These are phyloP conservation scores for Alternaria sp. DNA, from an alignment of 2,329 filamentous ascomycete genomes.

Conservation along the genomic window DNA sequence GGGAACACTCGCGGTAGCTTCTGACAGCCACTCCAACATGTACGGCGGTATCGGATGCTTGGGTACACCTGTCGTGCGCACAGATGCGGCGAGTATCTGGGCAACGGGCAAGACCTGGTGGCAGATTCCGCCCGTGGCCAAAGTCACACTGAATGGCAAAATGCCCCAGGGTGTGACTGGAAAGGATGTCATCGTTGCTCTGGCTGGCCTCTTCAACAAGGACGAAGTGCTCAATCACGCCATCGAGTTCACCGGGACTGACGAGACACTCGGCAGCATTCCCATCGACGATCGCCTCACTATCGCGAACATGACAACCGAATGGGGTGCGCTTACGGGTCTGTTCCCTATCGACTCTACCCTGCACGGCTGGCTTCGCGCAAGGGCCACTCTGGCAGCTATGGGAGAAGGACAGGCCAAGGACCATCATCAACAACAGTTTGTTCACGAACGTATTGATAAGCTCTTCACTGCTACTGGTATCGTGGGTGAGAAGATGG, in stretches of 20 bases:
- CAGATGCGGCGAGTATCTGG: constrained; percentile 87
- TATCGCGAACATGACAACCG: constrained; percentile 81
- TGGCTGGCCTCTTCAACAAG: constrained; percentile 85
- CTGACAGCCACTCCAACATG: constrained; percentile 78
- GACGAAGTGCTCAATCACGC: constrained; percentile 90
- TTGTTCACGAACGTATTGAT: constrained; percentile 77
- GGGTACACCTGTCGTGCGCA: constrained; percentile 83
- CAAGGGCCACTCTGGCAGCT: constrained; percentile 75
- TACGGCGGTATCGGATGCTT: constrained; percentile 82
- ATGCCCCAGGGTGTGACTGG: constrained; percentile 83
- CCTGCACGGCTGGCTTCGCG: constrained; percentile 75
- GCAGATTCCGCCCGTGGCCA: constrained; percentile 84
- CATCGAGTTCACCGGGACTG: constrained; percentile 84
- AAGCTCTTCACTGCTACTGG: constrained; percentile 64
- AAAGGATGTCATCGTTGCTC: constrained; percentile 91
- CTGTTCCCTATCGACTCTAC: constrained; percentile 81
- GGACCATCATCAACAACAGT: constrained; percentile 61
- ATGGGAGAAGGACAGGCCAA: constrained; percentile 61
- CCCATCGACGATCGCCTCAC: constrained; percentile 76
- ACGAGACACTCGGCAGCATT: constrained; percentile 76
- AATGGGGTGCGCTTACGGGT: constrained; percentile 77
- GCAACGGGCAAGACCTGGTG: constrained; percentile 85
- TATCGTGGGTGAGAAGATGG: constrained; percentile 43
- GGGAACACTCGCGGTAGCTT: constrained; percentile 80
- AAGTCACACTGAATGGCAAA: constrained; percentile 76